Base-by-base conservation (phyloP, 352 stramenopile genomes). In the Thalassiosira hispida region DNA sequence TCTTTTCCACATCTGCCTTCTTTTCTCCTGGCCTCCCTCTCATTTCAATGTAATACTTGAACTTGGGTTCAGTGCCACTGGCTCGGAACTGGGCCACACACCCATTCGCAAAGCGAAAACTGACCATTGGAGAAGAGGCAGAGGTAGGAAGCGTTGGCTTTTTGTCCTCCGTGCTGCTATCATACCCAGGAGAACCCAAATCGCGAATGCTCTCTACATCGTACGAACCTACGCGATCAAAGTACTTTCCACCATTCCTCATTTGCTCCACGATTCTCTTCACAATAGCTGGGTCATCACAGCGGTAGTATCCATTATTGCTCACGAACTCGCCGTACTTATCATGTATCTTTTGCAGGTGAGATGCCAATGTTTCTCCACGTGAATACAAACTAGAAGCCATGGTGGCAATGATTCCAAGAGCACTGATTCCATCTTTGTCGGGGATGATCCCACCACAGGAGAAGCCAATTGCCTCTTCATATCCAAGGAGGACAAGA, bases 11-110 rank as follows among this genome's bases (percentile, higher is more conserved):
- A 42, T 81, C 66, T 35, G 86, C 73, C 64, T 83, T 73, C 9
- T 71, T 66, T 31, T 90, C 71, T 1, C 91, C 91, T 20, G 89
- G 86, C 51, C 84, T 56, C 12, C 92, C 92, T 66, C 81, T 70
- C 57, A 94, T 80, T 90, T 99, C 97, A 38, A 98, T 94, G 83
- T 99, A 99, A 81, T 98, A 99, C 88, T 99, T 99, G 70, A 99
- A 97, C 87, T 99, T 99, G 20, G 97, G 97, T 84, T 99, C 97
- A 11, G 97, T 99, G 18, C 97, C 97, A 81, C 96, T 98, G 35
- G 96, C 98, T 71, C 97, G 95, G 63, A 99, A 93, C 60, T 98
- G 98, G 18, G 96, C 94, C 47, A 98, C 95, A 77, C 95, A 97
- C 57, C 97, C 97, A 87, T 99, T 99, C 20, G 74, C 84, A 73